Conservation (phyloP, 2,329 filamentous ascomycete species). For the Fusarium sp. region DNA sequence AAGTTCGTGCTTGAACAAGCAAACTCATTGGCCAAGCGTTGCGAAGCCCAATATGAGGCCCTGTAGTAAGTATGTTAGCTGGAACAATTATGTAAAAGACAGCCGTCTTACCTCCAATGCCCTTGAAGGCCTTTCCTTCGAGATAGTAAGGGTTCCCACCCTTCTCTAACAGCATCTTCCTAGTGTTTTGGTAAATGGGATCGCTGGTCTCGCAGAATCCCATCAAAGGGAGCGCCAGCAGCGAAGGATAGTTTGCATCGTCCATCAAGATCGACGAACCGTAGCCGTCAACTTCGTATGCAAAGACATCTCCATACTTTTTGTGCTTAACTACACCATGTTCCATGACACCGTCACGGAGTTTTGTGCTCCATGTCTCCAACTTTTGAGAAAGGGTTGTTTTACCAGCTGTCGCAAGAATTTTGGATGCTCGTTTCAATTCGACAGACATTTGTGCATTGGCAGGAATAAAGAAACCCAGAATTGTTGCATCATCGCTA, state of each 20-base stretch:
- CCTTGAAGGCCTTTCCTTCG: conserved; percentile 78
- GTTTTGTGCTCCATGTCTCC: conserved; percentile 68
- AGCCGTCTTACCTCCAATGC: conserved; percentile 79
- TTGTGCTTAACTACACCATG: conserved; percentile 83
- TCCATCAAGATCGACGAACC: conserved; percentile 88
- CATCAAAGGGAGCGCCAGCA: conserved; percentile 81
- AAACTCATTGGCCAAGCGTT: conserved; percentile 98
- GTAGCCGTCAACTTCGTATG: conserved; percentile 89
- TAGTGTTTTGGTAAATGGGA: conserved; percentile 85
- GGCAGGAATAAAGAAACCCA: conserved; percentile 93
- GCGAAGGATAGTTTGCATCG: conserved; percentile 86
- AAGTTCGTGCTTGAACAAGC: conserved; percentile 90
- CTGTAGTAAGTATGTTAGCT: conserved; percentile 45
- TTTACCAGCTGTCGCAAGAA: conserved; percentile 73
- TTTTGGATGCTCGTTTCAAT: conserved; percentile 76
- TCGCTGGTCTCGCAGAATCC: conserved; percentile 77
- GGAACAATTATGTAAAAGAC: neutral
- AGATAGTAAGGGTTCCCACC: conserved; percentile 90
- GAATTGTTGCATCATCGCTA: conserved; percentile 92
- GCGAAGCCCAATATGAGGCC: conserved; percentile 79
- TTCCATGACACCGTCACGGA: conserved; percentile 83
- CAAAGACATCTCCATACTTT: conserved; percentile 82
- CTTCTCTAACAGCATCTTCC: conserved; percentile 78
- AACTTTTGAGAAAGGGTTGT: conserved; percentile 64
- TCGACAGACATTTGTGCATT: conserved; percentile 98